Conservation (phyloP, 2,329 filamentous ascomycete genomes). For the Tolypocladium nubicola region DNA sequence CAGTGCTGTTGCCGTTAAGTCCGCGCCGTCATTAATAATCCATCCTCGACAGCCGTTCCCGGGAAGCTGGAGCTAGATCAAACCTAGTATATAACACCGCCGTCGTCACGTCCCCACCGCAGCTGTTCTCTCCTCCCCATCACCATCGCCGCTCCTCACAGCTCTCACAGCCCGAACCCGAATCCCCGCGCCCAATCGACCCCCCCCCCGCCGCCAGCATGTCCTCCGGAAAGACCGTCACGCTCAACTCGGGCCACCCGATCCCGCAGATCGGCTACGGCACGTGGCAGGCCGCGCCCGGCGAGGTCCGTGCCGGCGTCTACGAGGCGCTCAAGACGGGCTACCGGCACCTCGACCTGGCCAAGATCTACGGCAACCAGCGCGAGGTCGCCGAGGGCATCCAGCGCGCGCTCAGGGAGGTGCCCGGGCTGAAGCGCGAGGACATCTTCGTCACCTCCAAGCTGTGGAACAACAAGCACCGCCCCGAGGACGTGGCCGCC, state of each 20-base stretch:
- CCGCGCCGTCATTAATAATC: neutral
- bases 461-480: slow-evolving; percentile 50
- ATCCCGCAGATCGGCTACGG: slow-evolving; percentile 51
- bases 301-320: slow-evolving; percentile 54
- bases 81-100: neutral
- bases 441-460: slow-evolving; percentile 58
- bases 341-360: slow-evolving; percentile 51
- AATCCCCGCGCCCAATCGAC: neutral
- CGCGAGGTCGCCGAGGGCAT: slow-evolving; percentile 46
- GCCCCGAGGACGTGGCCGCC: slow-evolving; percentile 46
- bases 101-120: neutral
- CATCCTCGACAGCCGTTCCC: neutral
- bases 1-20: neutral
- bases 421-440: slow-evolving; percentile 40
- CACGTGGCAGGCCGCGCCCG: slow-evolving; percentile 58
- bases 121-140: neutral
- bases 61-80: neutral
- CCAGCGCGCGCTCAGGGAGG: slow-evolving; percentile 31
- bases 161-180: neutral
- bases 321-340: slow-evolving; percentile 51
- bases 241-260: slow-evolving; percentile 53
- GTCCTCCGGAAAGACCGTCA: slow-evolving; percentile 46
- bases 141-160: neutral
- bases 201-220: slow-evolving; percentile 24
- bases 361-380: slow-evolving; percentile 54